Conservation (phyloP, 176 grass and related monocot genomes). For the Cymbopogon citratus region DNA sequence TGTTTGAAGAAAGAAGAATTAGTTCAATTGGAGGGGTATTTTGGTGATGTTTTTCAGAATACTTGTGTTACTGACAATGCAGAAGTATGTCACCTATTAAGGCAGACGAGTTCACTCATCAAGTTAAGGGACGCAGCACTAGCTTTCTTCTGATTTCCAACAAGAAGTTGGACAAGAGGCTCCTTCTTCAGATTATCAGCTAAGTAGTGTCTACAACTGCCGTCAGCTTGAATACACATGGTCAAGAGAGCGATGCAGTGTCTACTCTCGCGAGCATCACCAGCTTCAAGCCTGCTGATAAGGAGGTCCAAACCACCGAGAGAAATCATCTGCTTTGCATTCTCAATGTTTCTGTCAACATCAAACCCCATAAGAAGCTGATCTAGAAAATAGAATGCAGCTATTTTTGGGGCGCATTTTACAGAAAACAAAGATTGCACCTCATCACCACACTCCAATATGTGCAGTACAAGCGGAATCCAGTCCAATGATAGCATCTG, state of each 20-base stretch:
- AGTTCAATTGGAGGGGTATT: constrained; percentile 13
- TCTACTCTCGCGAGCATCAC: constrained; percentile 57
- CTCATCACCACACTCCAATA: constrained; percentile 77
- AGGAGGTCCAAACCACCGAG: constrained; percentile 84
- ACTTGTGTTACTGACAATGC: constrained; percentile 1
- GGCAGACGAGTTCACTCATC: constrained; percentile 76
- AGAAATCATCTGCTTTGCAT: constrained; percentile 84
- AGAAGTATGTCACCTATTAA: constrained; percentile 61
- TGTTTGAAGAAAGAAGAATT: constrained; percentile 37
- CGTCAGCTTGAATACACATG: constrained; percentile 80
- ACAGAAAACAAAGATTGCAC: constrained; percentile 59
- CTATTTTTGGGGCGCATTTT: constrained; percentile 64
- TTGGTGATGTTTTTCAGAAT: background rate
- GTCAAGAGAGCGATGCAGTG: constrained; percentile 63
- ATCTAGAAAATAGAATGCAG: constrained; percentile 86
- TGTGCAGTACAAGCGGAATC: constrained; percentile 67
- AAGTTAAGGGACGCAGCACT: constrained; percentile 66
- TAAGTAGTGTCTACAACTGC: constrained; percentile 73
- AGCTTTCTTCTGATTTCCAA: constrained; percentile 66
- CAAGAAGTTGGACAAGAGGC: constrained; percentile 62
- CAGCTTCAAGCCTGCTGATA: constrained; percentile 56
- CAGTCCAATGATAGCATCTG: constrained; percentile 96
- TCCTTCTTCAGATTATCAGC: constrained; percentile 80
- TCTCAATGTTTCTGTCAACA: constrained; percentile 88
- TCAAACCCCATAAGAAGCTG: constrained; percentile 92